Conservation (phyloP, 805 yeast genomes). For the Spathaspora gorwiae region DNA sequence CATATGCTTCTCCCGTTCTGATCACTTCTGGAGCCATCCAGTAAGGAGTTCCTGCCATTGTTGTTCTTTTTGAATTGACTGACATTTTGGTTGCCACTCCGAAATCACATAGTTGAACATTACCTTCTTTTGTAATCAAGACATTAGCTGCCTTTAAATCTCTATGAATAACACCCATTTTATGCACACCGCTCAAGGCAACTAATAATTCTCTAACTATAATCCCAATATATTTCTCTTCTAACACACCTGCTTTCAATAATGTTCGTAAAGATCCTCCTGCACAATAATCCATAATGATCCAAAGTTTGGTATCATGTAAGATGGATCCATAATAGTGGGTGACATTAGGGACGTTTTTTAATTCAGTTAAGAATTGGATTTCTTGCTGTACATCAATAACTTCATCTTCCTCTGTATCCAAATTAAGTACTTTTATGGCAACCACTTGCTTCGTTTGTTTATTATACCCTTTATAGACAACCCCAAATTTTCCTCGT, state of each 20-base stretch:
- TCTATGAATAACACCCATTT: constrained; percentile 88
- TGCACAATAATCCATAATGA: constrained; percentile 94
- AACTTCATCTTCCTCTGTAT: constrained; percentile 91
- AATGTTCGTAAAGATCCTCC: constrained; percentile 92
- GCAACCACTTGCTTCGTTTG: constrained; percentile 80
- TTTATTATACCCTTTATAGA: constrained; percentile 76
- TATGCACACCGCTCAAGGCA: constrained; percentile 80
- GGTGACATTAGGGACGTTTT: constrained; percentile 85
- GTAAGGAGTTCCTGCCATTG: constrained; percentile 94
- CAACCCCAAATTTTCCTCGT: constrained; percentile 95
- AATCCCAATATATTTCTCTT: constrained; percentile 80
- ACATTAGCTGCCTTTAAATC: constrained; percentile 97
- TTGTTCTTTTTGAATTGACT: constrained; percentile 74
- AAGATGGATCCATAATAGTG: constrained; percentile 87
- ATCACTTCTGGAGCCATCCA: constrained; percentile 99
- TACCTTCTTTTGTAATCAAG: constrained; percentile 81
- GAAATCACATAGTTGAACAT: constrained; percentile 89
- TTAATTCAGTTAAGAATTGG: constrained; percentile 75
- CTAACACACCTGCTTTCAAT: constrained; percentile 80
- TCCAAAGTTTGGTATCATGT: constrained; percentile 91
- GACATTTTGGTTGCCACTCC: constrained; percentile 96
- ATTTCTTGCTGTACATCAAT: constrained; percentile 92
- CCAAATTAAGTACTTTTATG: constrained; percentile 86
- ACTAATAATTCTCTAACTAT: constrained; percentile 74
- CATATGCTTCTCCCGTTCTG: constrained; percentile 83